Base-by-base conservation (phyloP, 176 grass and related monocot genomes). In the Poa pratensis region DNA sequence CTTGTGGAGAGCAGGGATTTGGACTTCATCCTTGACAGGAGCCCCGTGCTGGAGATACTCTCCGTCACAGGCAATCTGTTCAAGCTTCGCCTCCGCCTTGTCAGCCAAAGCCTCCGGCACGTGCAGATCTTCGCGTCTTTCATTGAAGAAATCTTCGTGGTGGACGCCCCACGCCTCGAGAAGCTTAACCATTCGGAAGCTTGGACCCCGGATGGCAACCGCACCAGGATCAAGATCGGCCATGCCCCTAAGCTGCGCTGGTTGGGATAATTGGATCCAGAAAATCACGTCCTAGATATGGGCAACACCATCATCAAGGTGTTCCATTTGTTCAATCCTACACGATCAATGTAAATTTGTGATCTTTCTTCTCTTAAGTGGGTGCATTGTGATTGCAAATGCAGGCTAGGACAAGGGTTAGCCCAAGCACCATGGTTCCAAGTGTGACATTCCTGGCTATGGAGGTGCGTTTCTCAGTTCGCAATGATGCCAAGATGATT, bases 1-100 rank as follows among this genome's bases (percentile, higher is more conserved):
- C 48, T 50, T 14, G 13, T 50, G 69, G 69, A 17, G 69, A 27
- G 42, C 42, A 48, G 42, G 69, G 69, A 73, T 15, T 27, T 49
- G 71, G 71, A 74, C 71, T 74, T 74, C 71, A 9, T 74, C 45
- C 45, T 74, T 3, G 71, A 50, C 45, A 30, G 23, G 71, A 74
- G 71, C 71, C 71, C 71, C 71, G 46, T 74, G 71, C 15, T 74
- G 71, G 71, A 74, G 45, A 51, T 1, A 7, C 71, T 51, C 45
- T 51, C 0, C 7, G 1, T 74, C 71, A 2, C 16, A 16, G 69
- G 69, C n/a, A 73, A 49, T 27, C n/a, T 73, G 5, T 15, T 73
- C 42, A 26, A 46, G 42, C n/a, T 73, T 1, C 23, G 22, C 42
- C 43, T 73, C 70, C 70, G 70, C 42, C 69, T 73, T 24, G 69